A percentile compares a stretch with the other conserved stretches of the same genome.
phyloP scores from a whole-genome alignment of 768 basidiomycete species.

The Boletellus ananas region DNA sequence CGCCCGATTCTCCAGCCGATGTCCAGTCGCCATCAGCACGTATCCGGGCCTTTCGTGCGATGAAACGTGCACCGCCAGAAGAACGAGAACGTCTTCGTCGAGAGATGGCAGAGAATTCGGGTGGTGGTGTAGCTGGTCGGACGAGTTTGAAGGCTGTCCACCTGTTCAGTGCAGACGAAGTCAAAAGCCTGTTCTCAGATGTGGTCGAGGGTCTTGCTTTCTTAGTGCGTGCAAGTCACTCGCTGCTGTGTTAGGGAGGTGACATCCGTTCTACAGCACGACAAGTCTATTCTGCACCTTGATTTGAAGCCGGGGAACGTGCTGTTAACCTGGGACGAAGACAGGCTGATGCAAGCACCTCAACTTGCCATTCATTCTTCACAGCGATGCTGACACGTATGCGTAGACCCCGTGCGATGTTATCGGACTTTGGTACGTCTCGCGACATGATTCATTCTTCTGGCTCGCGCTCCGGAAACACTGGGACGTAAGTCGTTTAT shows the following conservation, averaged over 20 bases:
- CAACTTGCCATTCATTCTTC: not conserved
- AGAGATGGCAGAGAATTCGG: conserved; percentile 40
- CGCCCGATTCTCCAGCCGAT: conserved; percentile 32
- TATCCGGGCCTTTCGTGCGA: conserved; percentile 71
- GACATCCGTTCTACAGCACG: conserved; percentile 48
- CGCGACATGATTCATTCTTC: conserved; percentile 80
- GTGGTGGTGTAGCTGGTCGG: conserved; percentile 22
- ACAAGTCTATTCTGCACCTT: conserved; percentile 82
- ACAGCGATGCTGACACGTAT: not conserved
- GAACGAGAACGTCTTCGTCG: conserved; percentile 59
- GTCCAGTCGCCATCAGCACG: conserved; percentile 61
- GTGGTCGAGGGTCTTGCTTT: conserved; percentile 85
- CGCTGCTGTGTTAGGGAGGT: not conserved
- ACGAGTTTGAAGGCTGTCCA: conserved; percentile 71
- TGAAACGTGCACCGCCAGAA: conserved; percentile 59
- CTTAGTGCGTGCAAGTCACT: conserved; percentile 49
- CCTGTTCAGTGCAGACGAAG: conserved; percentile 80
- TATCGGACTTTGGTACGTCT: conserved; percentile 94
- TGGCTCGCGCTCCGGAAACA: conserved; percentile 79
- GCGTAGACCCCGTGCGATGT: conserved; percentile 83
- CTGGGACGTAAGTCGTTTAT: conserved; percentile 72
- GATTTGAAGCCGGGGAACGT: conserved; percentile 96
- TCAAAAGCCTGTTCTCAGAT: conserved; percentile 75
- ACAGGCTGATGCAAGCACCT: conserved; percentile 62
- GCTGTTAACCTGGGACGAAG: conserved; percentile 87